Percentiles rank a stretch among this genome's conserved stretches.
Conservation (phyloP, 2,329 filamentous ascomycete genomes). For the Lasiodiplodia theobromae region DNA sequence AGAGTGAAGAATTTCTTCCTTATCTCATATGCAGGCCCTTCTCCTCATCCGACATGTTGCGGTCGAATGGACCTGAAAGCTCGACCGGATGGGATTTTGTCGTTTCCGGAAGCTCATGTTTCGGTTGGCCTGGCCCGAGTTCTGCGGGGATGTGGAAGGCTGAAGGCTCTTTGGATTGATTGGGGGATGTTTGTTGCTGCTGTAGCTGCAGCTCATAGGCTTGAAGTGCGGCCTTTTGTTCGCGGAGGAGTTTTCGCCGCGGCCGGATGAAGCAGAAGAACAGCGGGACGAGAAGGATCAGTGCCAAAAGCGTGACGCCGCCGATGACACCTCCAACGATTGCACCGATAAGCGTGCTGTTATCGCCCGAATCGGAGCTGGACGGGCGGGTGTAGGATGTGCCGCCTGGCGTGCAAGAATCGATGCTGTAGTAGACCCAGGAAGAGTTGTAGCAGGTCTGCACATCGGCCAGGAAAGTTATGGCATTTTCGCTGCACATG, state of each 20-base stretch:
- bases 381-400: slow-evolving; percentile 24
- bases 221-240: slow-evolving; percentile 12
- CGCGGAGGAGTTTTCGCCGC: slow-evolving; percentile 2
- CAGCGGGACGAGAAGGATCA: not conserved
- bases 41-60: slow-evolving; percentile 11
- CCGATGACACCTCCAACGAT: slow-evolving; percentile 7
- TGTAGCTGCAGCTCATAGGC: not conserved
- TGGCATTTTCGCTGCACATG: slow-evolving; percentile 5
- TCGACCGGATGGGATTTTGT: not conserved
- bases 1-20: no score
- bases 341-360: slow-evolving; percentile 8
- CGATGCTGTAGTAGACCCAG: slow-evolving; percentile 41
- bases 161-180: not conserved
- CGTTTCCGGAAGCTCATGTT: not conserved
- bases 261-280: slow-evolving; percentile 14
- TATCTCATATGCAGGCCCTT: slow-evolving; percentile 6
- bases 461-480: slow-evolving; percentile 35
- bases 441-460: slow-evolving; percentile 39
- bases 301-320: not conserved
- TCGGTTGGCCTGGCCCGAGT: not conserved
- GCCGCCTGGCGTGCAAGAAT: slow-evolving; percentile 33
- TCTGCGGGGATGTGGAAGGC: not conserved
- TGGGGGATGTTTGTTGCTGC: not conserved
- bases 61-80: not conserved
- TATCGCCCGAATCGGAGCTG: slow-evolving; percentile 8